Conservation (phyloP, 257 asterid genomes). For the Rubia yunnanensis region DNA sequence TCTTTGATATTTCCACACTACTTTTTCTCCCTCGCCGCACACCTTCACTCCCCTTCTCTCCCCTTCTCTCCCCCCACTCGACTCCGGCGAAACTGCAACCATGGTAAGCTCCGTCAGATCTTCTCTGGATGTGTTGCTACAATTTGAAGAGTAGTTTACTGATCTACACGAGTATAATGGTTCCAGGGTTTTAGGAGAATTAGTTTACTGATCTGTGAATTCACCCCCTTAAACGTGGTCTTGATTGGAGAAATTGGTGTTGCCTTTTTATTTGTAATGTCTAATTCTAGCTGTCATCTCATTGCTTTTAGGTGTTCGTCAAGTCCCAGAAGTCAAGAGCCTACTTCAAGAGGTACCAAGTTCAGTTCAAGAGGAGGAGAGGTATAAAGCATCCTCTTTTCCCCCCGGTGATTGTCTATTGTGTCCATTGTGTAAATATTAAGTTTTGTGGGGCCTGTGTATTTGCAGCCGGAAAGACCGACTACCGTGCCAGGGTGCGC, state of each 20-base stretch:
- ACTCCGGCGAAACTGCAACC: neutral
- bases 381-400: constrained; percentile 19
- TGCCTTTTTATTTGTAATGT: neutral
- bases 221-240: too few species aligned
- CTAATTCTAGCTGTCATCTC: neutral
- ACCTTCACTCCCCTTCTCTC: neutral
- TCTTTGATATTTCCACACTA: neutral
- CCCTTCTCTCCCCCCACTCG: neutral
- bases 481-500: constrained; percentile 64
- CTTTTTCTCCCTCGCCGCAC: neutral
- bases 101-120: neutral
- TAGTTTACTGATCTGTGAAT: too few species aligned
- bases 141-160: too few species aligned
- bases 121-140: too few species aligned
- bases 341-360: constrained; percentile 72
- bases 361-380: constrained; percentile 74
- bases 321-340: constrained; percentile 62
- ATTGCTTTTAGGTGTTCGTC: constrained; percentile 42
- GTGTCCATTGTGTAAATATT: neutral
- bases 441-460: neutral
- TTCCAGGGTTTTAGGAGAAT: neutral
- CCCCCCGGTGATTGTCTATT: neutral
- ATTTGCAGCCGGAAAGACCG: constrained; percentile 61
- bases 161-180: neutral
- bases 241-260: neutral